Conservation (phyloP, 139 green algal species). For the Tetratostichococcus sp. region DNA sequence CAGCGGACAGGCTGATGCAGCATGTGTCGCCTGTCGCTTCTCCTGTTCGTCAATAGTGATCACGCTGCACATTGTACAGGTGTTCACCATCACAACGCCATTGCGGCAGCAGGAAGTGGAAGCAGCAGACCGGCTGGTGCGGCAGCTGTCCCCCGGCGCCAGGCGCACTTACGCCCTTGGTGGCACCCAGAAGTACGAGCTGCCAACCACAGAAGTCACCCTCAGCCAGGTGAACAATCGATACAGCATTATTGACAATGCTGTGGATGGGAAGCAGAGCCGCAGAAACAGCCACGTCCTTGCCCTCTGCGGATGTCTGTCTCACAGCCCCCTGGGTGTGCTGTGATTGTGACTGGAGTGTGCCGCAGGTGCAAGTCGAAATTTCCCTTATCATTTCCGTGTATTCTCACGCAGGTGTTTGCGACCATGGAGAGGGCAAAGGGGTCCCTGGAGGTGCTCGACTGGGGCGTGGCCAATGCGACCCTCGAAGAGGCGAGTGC, state of each 20-base stretch:
- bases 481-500: constrained; percentile 88
- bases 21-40: too few relatives aligned
- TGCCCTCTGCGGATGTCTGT: too few relatives aligned
- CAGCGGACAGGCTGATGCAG: too few relatives aligned
- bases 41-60: too few relatives aligned
- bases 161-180: constrained; percentile 66
- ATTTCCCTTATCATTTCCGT: too few relatives aligned
- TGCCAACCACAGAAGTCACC: constrained; percentile 47
- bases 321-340: too few relatives aligned
- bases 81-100: constrained; percentile 79
- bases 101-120: constrained; percentile 32
- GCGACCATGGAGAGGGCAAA: constrained; percentile 44
- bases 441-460: constrained; percentile 51
- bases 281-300: too few relatives aligned
- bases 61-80: constrained; percentile 10
- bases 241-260: too few relatives aligned
- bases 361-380: too few relatives aligned
- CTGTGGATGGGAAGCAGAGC: too few relatives aligned
- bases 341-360: too few relatives aligned
- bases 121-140: constrained; percentile 39
- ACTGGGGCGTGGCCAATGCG: constrained; percentile 90
- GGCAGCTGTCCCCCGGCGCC: constrained; percentile 38
- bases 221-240: constrained; percentile 15
- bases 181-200: constrained; percentile 73
- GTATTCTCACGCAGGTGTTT: constrained; percentile 56